Percentiles rank a stretch among this genome's conserved stretches.
Conservation (phyloP, 2,329 filamentous ascomycete species). For the Rhynchosporium graminicola region DNA sequence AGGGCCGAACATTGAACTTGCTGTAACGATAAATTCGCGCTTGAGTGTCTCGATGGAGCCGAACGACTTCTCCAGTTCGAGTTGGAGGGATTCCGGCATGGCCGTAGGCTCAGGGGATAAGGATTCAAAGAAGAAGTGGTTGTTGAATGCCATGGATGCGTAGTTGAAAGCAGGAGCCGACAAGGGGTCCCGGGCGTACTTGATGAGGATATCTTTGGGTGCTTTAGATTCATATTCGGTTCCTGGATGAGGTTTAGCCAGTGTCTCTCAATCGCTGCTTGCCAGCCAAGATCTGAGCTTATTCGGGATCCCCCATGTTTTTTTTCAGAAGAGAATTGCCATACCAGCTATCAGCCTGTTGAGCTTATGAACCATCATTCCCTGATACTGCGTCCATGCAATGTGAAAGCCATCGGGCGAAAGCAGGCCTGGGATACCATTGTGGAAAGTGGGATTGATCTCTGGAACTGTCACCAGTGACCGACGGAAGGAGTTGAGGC, state of each 20-base stretch:
- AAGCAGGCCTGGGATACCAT: slow-evolving; percentile 70
- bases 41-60: slow-evolving; percentile 81
- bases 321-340: slow-evolving; percentile 35
- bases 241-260: slow-evolving; percentile 28
- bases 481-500: slow-evolving; percentile 40
- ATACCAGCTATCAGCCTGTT: slow-evolving; percentile 73
- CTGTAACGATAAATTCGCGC: slow-evolving; percentile 76
- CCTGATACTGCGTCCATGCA: slow-evolving; percentile 83
- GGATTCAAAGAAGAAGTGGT: slow-evolving; percentile 74
- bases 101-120: slow-evolving; percentile 48
- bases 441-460: slow-evolving; percentile 48
- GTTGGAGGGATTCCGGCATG: slow-evolving; percentile 58
- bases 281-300: not conserved
- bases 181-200: slow-evolving; percentile 75
- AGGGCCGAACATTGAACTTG: slow-evolving; percentile 90
- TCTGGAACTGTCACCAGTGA: slow-evolving; percentile 51
- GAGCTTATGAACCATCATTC: slow-evolving; percentile 70
- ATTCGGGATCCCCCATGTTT: not conserved
- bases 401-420: slow-evolving; percentile 68
- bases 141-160: slow-evolving; percentile 96
- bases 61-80: slow-evolving; percentile 69
- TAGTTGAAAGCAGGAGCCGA: slow-evolving; percentile 88
- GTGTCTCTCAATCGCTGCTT: not conserved
- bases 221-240: slow-evolving; percentile 27
- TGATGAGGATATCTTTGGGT: slow-evolving; percentile 68